Conservation (phyloP, 2,329 filamentous ascomycete species). For the Nothophaeocryptopus gaeumannii region DNA sequence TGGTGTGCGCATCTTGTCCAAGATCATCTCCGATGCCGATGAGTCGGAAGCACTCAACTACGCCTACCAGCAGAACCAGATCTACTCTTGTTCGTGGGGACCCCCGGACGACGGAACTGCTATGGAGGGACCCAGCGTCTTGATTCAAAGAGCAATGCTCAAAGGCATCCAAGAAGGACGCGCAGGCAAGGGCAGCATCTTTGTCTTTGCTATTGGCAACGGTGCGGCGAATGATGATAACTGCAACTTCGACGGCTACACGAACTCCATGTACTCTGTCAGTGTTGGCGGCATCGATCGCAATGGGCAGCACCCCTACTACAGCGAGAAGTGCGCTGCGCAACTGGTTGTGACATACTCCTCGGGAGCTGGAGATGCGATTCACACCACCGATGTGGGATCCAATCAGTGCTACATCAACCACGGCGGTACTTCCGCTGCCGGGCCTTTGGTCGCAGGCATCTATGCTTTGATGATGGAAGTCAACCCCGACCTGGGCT, state of each 20-base stretch:
- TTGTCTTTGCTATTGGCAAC: slow-evolving; percentile 95
- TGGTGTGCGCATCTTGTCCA: slow-evolving; percentile 88
- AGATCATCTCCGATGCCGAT: slow-evolving; percentile 84
- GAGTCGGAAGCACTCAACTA: slow-evolving; percentile 93
- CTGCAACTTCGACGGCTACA: slow-evolving; percentile 99
- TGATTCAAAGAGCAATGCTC: slow-evolving; percentile 87
- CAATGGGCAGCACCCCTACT: slow-evolving; percentile 84
- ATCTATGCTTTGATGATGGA: slow-evolving; percentile 86
- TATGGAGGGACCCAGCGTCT: slow-evolving; percentile 88
- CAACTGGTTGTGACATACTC: slow-evolving; percentile 96
- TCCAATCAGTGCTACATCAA: slow-evolving; percentile 68
- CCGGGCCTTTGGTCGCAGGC: slow-evolving; percentile 86
- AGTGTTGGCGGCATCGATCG: slow-evolving; percentile 91
- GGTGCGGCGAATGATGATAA: slow-evolving; percentile 85
- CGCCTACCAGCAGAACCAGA: slow-evolving; percentile 84
- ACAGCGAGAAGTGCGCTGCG: slow-evolving; percentile 94
- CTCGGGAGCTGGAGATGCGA: slow-evolving; percentile 81
- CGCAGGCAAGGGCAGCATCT: slow-evolving; percentile 79
- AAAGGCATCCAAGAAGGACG: slow-evolving; percentile 89
- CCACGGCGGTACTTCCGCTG: slow-evolving; percentile 95
- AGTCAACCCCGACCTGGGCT: slow-evolving; percentile 79
- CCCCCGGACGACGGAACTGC: slow-evolving; percentile 88
- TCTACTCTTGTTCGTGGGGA: slow-evolving; percentile 98
- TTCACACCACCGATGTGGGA: slow-evolving; percentile 95
- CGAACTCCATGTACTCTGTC: slow-evolving; percentile 98